phyloP scores from a whole-genome alignment of 192 early-diverging fungal genomes.

The Coemansia sp. region DNA sequence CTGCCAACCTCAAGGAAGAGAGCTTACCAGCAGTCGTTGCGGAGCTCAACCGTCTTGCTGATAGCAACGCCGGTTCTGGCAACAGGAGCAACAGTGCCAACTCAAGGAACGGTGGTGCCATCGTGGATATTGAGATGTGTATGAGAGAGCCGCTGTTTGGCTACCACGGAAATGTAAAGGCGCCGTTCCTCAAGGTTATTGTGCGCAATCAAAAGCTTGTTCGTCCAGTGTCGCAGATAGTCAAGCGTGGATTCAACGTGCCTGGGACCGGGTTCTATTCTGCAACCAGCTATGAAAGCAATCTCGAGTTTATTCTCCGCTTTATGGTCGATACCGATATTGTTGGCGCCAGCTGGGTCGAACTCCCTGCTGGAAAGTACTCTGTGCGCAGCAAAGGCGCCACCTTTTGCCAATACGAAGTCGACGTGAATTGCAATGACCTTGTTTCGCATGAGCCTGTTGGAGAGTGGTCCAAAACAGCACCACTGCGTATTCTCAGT shows the following conservation, averaged over 20 bases:
- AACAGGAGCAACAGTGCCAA: conserved; percentile 14
- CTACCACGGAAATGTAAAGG: conserved; percentile 81
- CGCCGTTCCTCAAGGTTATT: conserved; percentile 79
- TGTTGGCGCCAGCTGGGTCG: conserved; percentile 90
- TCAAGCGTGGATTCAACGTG: conserved; percentile 63
- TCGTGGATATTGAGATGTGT: conserved; percentile 63
- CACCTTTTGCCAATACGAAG: conserved; percentile 77
- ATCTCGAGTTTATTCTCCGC: conserved; percentile 80
- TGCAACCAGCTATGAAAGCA: conserved; percentile 81
- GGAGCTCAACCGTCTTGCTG: conserved; percentile 44
- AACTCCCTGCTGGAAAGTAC: conserved; percentile 81
- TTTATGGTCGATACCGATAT: conserved; percentile 96
- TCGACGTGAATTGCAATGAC: conserved; percentile 73
- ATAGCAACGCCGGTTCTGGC: conserved; percentile 34
- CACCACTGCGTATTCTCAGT: conserved; percentile 90
- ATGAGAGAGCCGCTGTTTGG: conserved; percentile 84
- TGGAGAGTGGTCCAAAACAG: conserved; percentile 90
- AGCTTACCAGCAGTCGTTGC: conserved; percentile 56
- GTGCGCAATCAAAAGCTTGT: conserved; percentile 62
- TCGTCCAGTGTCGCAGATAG: conserved; percentile 28
- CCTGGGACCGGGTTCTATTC: conserved; percentile 58
- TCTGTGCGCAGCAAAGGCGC: conserved; percentile 40
- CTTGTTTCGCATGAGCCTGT: conserved; percentile 85
- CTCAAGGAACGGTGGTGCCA: conserved; percentile 11
- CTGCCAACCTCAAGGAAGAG: conserved; percentile 68